Percentiles rank a stretch among this genome's conserved stretches.
phyloP scores from a whole-genome alignment of 768 basidiomycete genomes.

The Trametes cinnabarina region DNA sequence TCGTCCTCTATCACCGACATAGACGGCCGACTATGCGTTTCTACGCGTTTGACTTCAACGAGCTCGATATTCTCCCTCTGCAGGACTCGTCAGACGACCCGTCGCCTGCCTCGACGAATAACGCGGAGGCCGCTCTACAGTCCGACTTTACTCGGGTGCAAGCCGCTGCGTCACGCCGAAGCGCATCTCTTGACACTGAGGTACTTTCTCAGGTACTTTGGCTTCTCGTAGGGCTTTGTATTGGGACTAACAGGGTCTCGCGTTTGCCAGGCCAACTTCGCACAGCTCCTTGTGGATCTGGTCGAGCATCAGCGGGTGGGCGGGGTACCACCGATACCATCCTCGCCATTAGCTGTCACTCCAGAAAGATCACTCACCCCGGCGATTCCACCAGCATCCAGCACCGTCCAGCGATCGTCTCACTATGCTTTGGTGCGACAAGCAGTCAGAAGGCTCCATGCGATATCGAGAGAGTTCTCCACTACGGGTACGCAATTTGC shows the following conservation, averaged over 20 bases:
- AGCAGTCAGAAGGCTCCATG: background rate
- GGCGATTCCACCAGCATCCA: background rate
- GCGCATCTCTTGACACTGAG: constrained; percentile 1
- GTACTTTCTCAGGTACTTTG: constrained; percentile 10
- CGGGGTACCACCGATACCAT: background rate
- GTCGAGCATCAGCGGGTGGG: background rate
- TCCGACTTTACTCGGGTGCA: constrained; percentile 1
- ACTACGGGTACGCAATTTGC: constrained; percentile 3
- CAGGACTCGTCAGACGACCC: background rate
- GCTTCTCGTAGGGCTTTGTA: background rate
- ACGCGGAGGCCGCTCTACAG: background rate
- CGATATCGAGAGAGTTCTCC: background rate
- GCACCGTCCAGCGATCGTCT: background rate
- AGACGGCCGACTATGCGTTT: constrained; percentile 58
- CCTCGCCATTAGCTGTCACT: background rate
- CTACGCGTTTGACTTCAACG: constrained; percentile 47
- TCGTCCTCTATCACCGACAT: constrained; percentile 48
- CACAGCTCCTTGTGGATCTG: constrained; percentile 8
- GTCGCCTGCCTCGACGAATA: background rate
- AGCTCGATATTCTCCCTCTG: constrained; percentile 26
- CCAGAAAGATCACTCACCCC: background rate
- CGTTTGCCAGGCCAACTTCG: constrained; percentile 13
- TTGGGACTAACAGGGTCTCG: no score
- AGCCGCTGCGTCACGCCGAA: background rate
- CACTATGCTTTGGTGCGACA: background rate